A percentile compares a stretch with the other conserved stretches of the same genome.
phyloP scores from a whole-genome alignment of 108 stramenopile genomes.

The Cyclotella kingstonii region DNA sequence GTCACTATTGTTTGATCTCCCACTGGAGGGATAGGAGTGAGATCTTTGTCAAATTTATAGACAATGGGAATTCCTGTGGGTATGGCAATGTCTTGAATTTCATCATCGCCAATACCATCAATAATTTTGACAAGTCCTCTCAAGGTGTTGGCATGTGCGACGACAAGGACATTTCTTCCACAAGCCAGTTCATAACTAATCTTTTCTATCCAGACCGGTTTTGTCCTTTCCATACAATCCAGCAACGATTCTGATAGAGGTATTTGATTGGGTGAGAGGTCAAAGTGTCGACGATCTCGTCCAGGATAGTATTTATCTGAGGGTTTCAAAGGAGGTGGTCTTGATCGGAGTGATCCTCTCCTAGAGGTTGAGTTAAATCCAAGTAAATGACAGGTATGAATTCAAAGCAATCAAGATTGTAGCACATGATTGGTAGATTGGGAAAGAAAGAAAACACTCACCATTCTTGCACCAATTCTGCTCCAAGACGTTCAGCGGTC shows the following conservation, averaged over 20 bases:
- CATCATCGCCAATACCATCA: conserved; percentile 62
- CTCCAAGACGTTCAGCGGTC: conserved; percentile 79
- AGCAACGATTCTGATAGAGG: conserved; percentile 86
- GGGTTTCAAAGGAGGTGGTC: conserved; percentile 76
- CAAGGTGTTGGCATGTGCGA: conserved; percentile 92
- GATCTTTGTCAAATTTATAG: conserved; percentile 81
- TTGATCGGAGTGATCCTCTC: conserved; percentile 55
- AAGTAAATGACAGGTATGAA: background rate
- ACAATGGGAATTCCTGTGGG: conserved; percentile 95
- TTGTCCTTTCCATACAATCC: conserved; percentile 87
- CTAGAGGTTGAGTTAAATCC: background rate
- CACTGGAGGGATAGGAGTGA: conserved; percentile 58
- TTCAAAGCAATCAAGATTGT: background rate
- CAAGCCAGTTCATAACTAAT: conserved; percentile 75
- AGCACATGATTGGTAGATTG: conserved; percentile 9
- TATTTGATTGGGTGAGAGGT: conserved; percentile 71
- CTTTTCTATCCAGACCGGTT: conserved; percentile 83
- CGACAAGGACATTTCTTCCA: conserved; percentile 90
- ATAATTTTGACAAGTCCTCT: conserved; percentile 80
- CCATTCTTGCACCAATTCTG: conserved; percentile 87
- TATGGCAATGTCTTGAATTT: conserved; percentile 89
- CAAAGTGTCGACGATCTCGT: conserved; percentile 79
- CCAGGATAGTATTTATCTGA: conserved; percentile 84
- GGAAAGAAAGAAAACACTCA: conserved; percentile 17
- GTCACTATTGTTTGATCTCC: conserved; percentile 50